phyloP scores from a whole-genome alignment of 805 yeast species.

The Starmerella stellata region DNA sequence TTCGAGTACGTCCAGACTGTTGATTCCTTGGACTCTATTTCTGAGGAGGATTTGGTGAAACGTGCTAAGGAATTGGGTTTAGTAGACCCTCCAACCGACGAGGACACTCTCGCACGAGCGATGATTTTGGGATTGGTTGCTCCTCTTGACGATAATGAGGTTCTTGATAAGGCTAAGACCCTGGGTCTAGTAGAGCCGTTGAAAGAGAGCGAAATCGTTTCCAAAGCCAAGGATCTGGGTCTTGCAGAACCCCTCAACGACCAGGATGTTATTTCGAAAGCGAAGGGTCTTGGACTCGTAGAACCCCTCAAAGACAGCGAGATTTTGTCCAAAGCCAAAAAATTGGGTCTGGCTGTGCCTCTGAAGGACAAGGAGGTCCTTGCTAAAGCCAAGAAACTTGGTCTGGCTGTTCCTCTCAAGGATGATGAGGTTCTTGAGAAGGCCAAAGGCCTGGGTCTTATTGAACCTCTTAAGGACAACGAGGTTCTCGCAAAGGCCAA shows the following conservation, averaged over 20 bases:
- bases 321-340: constrained; percentile 2
- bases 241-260: constrained; percentile 2
- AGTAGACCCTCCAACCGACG: constrained; percentile 27
- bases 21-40: too few species aligned
- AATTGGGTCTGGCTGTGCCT: constrained; percentile 4
- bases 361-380: constrained; percentile 9
- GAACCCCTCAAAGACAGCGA: background rate
- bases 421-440: constrained; percentile 3
- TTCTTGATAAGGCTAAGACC: constrained; percentile 2
- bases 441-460: constrained; percentile 6
- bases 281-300: constrained; percentile 10
- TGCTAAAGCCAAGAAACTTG: constrained; percentile 11
- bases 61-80: constrained; percentile 25
- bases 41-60: too few species aligned
- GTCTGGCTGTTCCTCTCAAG: constrained; percentile 10
- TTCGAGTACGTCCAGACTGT: background rate
- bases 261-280: constrained; percentile 1
- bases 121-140: constrained; percentile 14
- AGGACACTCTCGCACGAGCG: constrained; percentile 15
- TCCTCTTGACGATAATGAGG: constrained; percentile 1
- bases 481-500: constrained; percentile 10
- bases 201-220: constrained; percentile 2
- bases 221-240: constrained; percentile 7
- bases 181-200: constrained; percentile 7
- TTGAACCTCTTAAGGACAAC: constrained; percentile 3